Conservation (phyloP, 208 protist species). For the Angomonas desouzai region DNA sequence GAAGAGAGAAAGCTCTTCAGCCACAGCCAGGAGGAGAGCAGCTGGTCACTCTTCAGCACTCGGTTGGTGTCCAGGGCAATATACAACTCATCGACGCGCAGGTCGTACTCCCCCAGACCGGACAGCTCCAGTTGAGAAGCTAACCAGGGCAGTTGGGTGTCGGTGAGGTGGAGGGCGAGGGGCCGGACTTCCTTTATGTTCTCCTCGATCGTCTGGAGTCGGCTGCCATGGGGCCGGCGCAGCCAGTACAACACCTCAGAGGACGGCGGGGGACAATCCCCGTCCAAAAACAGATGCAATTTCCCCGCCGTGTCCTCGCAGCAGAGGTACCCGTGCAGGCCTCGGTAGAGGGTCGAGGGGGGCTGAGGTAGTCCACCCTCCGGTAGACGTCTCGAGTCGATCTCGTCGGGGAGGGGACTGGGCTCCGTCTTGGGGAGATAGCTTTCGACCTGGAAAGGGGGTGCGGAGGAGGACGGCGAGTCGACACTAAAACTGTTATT, state of each 20-base stretch:
- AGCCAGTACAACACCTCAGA: neutral
- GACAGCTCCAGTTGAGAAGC: constrained; percentile 29
- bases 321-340: neutral
- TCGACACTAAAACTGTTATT: constrained; percentile 8
- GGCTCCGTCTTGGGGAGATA: neutral
- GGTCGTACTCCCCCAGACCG: constrained; percentile 20
- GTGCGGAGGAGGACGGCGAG: neutral
- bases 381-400: neutral
- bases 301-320: neutral
- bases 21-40: constrained; percentile 40
- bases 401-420: neutral
- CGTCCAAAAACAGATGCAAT: constrained; percentile 3
- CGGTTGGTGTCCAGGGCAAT: constrained; percentile 22
- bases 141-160: constrained; percentile 51
- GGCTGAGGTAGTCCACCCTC: neutral
- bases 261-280: neutral
- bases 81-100: constrained; percentile 43
- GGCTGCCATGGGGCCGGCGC: neutral
- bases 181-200: neutral
- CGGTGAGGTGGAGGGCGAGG: constrained; percentile 49
- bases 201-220: constrained; percentile 1
- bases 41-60: constrained; percentile 16
- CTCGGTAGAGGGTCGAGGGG: neutral
- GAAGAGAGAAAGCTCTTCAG: constrained; percentile 24
- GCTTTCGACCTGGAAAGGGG: neutral